A percentile compares a stretch with the other conserved stretches of the same genome.
phyloP scores from a whole-genome alignment of 2,329 filamentous ascomycete genomes.

The Fusarium buxicola region DNA sequence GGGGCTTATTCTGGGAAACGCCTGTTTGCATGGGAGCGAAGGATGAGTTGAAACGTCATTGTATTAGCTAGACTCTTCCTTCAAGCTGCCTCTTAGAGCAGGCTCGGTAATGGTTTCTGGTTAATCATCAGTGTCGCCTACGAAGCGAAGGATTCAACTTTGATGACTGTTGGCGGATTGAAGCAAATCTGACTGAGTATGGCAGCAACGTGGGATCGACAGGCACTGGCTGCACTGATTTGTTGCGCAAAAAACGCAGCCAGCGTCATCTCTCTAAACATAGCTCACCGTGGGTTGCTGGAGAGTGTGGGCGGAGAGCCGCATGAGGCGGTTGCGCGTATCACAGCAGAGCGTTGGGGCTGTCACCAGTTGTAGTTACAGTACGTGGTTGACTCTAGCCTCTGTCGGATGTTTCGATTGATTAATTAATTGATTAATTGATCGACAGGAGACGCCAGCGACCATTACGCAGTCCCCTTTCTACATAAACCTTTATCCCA shows the following conservation, averaged over 20 bases:
- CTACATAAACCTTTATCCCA: too few relatives aligned
- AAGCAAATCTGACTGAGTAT: too few relatives aligned
- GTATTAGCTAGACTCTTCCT: too few relatives aligned
- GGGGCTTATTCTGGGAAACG: background rate
- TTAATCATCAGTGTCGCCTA: too few relatives aligned
- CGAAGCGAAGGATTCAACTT: too few relatives aligned
- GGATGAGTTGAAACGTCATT: background rate
- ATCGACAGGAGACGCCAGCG: too few relatives aligned
- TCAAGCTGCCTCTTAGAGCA: background rate
- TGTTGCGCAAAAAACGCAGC: background rate
- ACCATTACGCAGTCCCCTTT: too few relatives aligned
- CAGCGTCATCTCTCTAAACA: slow-evolving; percentile 26
- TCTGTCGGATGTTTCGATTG: too few relatives aligned
- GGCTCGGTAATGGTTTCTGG: background rate
- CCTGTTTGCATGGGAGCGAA: background rate
- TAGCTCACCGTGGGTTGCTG: slow-evolving; percentile 16
- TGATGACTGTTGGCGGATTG: too few relatives aligned
- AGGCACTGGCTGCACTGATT: slow-evolving; percentile 22
- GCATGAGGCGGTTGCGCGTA: slow-evolving; percentile 28
- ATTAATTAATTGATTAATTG: too few relatives aligned
- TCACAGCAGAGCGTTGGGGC: background rate
- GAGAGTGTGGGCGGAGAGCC: slow-evolving; percentile 14
- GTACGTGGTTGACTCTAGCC: background rate
- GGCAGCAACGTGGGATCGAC: slow-evolving; percentile 20
- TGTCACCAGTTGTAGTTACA: background rate